These are phyloP conservation scores for Limnomonas spitsbergensis DNA, from an alignment of 139 green algal genomes.

Conservation along the genomic window DNA sequence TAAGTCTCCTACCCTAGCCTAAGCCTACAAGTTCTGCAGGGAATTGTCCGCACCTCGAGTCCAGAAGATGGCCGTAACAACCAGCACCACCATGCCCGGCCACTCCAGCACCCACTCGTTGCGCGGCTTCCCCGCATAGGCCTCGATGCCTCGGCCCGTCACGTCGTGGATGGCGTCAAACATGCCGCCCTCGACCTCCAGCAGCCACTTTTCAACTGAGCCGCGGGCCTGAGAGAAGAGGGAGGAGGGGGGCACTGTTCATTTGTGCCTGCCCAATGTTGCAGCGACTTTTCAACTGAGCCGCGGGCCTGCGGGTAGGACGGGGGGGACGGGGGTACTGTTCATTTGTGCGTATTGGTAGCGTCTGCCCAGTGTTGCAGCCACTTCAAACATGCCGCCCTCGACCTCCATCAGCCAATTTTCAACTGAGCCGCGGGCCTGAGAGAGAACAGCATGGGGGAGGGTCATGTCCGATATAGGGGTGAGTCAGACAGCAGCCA, in stretches of 20 bases:
- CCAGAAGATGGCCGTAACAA: conserved; percentile 70
- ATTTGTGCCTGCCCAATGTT: too few relatives aligned
- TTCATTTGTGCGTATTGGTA: too few relatives aligned
- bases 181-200: conserved; percentile 72
- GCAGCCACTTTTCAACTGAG: conserved; percentile 75
- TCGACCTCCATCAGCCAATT: conserved; percentile 76
- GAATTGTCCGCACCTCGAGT: conserved; percentile 49
- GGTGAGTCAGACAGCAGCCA: too few relatives aligned
- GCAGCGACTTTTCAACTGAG: too few relatives aligned
- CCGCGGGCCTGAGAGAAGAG: conserved; percentile 35
- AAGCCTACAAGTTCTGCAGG: too few relatives aligned
- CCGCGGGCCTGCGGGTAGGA: too few relatives aligned
- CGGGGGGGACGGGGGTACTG: too few relatives aligned
- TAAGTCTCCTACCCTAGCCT: too few relatives aligned
- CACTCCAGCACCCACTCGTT: conserved; percentile 73
- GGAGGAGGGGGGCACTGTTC: background rate
- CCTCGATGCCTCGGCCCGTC: conserved; percentile 19
- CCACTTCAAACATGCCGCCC: conserved; percentile 64
- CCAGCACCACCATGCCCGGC: conserved; percentile 69
- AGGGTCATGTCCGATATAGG: too few relatives aligned
- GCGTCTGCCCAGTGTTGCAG: too few relatives aligned
- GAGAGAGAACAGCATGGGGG: background rate
- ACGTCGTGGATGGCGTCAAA: conserved; percentile 63
- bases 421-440: conserved; percentile 65
- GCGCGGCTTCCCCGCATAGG: conserved; percentile 47